phyloP scores from a whole-genome alignment of 169 alveolate species.

The Plasmodium falciparum region DNA sequence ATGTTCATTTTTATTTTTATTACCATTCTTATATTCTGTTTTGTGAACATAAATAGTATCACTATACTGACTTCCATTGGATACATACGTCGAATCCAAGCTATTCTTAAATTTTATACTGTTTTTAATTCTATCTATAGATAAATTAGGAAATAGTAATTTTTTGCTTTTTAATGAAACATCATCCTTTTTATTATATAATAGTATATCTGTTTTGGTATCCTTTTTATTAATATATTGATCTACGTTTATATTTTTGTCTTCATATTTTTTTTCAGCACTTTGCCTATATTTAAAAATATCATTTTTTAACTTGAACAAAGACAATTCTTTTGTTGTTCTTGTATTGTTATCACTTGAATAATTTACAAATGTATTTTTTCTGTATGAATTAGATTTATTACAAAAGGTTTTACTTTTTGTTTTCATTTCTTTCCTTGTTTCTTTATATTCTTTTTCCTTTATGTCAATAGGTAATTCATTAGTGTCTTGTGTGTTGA shows the following conservation, averaged over 20 bases:
- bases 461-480: background rate
- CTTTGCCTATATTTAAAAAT: background rate
- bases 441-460: background rate
- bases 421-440: background rate
- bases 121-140: too few species aligned
- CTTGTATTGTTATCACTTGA: slow-evolving; percentile 40
- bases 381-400: background rate
- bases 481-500: background rate
- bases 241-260: too few species aligned
- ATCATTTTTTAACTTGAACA: slow-evolving; percentile 7
- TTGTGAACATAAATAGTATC: too few species aligned
- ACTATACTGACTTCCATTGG: too few species aligned
- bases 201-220: too few species aligned
- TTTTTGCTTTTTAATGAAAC: too few species aligned
- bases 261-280: too few species aligned
- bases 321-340: slow-evolving; percentile 35
- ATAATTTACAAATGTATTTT: slow-evolving; percentile 7
- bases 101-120: too few species aligned
- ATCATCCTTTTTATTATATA: background rate
- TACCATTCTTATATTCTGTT: too few species aligned
- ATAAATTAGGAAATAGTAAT: too few species aligned
- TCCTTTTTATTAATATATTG: too few species aligned
- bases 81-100: too few species aligned
- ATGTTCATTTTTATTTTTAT: background rate
- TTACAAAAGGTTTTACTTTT: background rate